These are phyloP conservation scores for Fusarium armeniacum DNA, from an alignment of 2,329 filamentous ascomycete species.

Conservation along the genomic window DNA sequence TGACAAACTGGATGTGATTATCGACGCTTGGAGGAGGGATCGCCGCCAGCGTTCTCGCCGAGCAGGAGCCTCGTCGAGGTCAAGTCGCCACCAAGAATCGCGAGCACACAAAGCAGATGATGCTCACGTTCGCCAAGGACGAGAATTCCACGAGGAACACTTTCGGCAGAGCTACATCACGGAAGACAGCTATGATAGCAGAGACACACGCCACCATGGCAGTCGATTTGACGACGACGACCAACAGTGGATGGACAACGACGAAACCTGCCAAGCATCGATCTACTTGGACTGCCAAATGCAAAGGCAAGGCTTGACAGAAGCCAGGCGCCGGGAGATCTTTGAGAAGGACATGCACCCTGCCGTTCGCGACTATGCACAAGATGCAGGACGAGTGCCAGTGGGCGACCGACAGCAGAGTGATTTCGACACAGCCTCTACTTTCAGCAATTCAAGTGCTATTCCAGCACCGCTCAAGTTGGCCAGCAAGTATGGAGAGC, in stretches of 20 bases:
- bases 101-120: neutral
- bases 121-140: neutral
- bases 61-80: neutral
- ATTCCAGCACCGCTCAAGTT: constrained; percentile 21
- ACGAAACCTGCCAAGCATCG: constrained; percentile 22
- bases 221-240: neutral
- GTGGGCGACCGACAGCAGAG: constrained; percentile 1
- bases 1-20: constrained; percentile 1
- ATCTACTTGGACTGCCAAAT: constrained; percentile 36
- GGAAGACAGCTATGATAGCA: constrained; percentile 1
- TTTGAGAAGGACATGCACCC: constrained; percentile 35
- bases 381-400: constrained; percentile 8
- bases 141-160: neutral
- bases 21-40: constrained; percentile 10
- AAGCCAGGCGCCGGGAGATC: constrained; percentile 23
- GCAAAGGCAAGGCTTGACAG: constrained; percentile 22
- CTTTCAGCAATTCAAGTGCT: constrained; percentile 26
- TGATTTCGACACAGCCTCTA: constrained; percentile 3
- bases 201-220: neutral
- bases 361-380: constrained; percentile 38
- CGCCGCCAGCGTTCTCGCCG: neutral
- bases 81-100: neutral
- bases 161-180: constrained; percentile 1
- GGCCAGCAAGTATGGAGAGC: neutral
- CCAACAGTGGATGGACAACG: constrained; percentile 10